phyloP scores from a whole-genome alignment of 2,329 filamentous ascomycete genomes.

The Trichoderma sp. region DNA sequence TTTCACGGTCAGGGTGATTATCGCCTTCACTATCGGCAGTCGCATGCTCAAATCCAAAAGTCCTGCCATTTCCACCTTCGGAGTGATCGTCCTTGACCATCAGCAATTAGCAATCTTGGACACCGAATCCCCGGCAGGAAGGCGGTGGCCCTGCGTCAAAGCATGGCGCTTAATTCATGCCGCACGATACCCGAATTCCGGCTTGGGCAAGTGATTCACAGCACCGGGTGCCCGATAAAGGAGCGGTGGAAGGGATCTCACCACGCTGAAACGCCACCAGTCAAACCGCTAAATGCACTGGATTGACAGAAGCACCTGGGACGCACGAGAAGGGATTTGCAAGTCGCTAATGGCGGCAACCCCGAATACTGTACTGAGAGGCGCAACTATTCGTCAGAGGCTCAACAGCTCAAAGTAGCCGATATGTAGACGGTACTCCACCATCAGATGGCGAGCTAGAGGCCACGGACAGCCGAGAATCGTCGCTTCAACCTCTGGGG shows the following conservation, averaged over 20 bases:
- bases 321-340: not conserved
- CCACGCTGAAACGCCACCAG: conserved; percentile 18
- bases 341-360: conserved; percentile 3
- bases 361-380: conserved; percentile 1
- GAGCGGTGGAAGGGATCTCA: conserved; percentile 5
- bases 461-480: not conserved
- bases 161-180: conserved; percentile 4
- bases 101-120: not conserved
- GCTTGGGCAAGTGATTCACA: conserved; percentile 6
- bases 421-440: conserved; percentile 8
- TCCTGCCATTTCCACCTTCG: no score
- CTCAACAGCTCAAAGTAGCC: not conserved
- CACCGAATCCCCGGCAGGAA: conserved; percentile 7
- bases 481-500: conserved; percentile 23
- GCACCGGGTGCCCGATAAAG: not conserved
- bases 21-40: not conserved
- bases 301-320: not conserved
- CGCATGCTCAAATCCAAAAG: no score
- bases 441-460: not conserved
- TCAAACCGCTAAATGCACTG: not conserved
- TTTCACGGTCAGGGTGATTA: not conserved
- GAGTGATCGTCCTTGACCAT: not conserved
- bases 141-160: not conserved
- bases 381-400: conserved; percentile 8
- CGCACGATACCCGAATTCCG: conserved; percentile 6